A percentile compares a stretch with the other conserved stretches of the same genome.
Conservation (phyloP, 2,329 filamentous ascomycete species). For the Fusarium sp. region DNA sequence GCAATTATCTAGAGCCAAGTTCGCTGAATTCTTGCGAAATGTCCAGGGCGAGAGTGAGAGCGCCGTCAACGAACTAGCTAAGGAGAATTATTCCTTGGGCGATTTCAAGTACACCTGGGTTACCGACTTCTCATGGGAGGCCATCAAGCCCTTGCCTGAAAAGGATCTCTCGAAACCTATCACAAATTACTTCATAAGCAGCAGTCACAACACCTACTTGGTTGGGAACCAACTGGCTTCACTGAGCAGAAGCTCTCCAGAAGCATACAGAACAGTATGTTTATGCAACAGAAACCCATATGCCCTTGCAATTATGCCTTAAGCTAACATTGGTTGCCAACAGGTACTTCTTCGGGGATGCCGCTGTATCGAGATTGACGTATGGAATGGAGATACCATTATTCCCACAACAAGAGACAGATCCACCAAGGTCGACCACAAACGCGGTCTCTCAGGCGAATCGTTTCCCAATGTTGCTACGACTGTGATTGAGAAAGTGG, state of each 20-base stretch:
- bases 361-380: constrained; percentile 93
- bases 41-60: constrained; percentile 60
- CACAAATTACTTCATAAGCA: constrained; percentile 93
- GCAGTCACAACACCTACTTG: constrained; percentile 94
- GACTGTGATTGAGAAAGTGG: constrained; percentile 55
- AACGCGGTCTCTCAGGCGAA: constrained; percentile 60
- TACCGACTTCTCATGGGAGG: constrained; percentile 58
- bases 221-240: constrained; percentile 88
- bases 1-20: constrained; percentile 52
- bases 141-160: constrained; percentile 57
- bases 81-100: constrained; percentile 59
- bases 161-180: constrained; percentile 76
- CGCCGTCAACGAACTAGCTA: constrained; percentile 48
- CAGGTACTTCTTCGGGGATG: constrained; percentile 81
- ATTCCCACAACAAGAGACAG: constrained; percentile 53
- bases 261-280: constrained; percentile 81
- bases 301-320: background rate
- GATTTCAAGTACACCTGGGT: constrained; percentile 66
- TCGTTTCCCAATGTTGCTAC: constrained; percentile 61
- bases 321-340: constrained; percentile 9
- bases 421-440: constrained; percentile 58
- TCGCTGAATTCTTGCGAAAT: constrained; percentile 63
- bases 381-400: constrained; percentile 80
- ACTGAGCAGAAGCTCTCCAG: constrained; percentile 71
- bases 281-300: background rate